Evolutionary conservation across 1,284 basidiomycete species (phyloP).

Genomic region (Stereum hirsutum): DNA sequence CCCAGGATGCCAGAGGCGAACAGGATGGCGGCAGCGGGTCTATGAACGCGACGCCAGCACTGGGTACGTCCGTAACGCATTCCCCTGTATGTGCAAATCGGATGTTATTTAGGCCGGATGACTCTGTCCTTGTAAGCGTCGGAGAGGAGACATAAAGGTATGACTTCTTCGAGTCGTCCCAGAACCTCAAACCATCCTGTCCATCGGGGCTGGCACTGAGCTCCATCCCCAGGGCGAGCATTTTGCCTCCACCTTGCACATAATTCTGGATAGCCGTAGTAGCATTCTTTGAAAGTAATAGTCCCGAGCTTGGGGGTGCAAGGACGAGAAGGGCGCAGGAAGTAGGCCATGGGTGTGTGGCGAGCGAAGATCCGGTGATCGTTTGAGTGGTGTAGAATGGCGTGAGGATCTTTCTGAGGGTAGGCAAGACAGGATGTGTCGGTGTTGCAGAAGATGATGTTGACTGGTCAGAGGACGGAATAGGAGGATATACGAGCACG

Average conservation of each 20-base stretch:
- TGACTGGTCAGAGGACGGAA: too few relatives aligned
- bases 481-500: too few relatives aligned
- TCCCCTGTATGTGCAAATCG: neutral
- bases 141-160: neutral
- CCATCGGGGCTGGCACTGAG: neutral
- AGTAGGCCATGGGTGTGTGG: conserved; percentile 66
- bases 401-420: conserved; percentile 50
- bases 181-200: neutral
- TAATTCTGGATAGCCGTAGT: conserved; percentile 48
- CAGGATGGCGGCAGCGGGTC: neutral
- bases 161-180: conserved; percentile 4
- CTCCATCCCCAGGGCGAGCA: conserved; percentile 2
- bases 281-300: conserved; percentile 40
- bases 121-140: neutral
- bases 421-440: conserved; percentile 10
- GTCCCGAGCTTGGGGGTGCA: conserved; percentile 37
- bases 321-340: conserved; percentile 74
- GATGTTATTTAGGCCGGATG: neutral
- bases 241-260: conserved; percentile 55
- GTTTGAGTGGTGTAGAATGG: conserved; percentile 76
- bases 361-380: conserved; percentile 47
- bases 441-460: too few relatives aligned
- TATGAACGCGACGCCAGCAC: conserved; percentile 5
- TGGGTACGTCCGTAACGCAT: conserved; percentile 3
- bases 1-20: conserved; percentile 7